Conservation (phyloP, 2,329 filamentous ascomycete species). For the Fusarium sarcochroum region DNA sequence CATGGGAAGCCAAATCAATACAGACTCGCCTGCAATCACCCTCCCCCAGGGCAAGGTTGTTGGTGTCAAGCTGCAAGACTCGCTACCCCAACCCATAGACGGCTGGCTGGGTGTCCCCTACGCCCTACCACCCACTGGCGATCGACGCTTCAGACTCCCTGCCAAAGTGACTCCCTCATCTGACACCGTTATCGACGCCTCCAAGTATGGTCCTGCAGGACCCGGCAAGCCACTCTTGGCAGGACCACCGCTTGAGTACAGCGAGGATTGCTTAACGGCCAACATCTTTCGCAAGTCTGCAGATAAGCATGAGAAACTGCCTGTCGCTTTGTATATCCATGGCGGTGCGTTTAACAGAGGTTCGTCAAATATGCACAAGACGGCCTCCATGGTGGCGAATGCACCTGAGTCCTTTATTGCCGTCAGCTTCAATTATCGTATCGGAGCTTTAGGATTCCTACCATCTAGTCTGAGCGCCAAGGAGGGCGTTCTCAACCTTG, state of each 20-base stretch:
- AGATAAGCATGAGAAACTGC: constrained; percentile 44
- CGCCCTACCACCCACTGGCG: constrained; percentile 60
- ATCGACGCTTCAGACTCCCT: constrained; percentile 61
- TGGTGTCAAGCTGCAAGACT: constrained; percentile 35
- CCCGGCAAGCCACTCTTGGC: constrained; percentile 45
- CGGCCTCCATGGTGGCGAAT: constrained; percentile 73
- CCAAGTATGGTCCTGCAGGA: constrained; percentile 54
- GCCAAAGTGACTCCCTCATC: constrained; percentile 46
- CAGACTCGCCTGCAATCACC: constrained; percentile 26
- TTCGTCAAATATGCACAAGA: constrained; percentile 67
- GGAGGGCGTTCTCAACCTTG: constrained; percentile 68
- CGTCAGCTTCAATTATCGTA: constrained; percentile 65
- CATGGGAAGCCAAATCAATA: constrained; percentile 32
- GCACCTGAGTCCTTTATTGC: constrained; percentile 63
- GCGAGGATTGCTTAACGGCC: constrained; percentile 68
- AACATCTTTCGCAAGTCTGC: constrained; percentile 64
- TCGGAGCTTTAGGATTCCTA: constrained; percentile 74
- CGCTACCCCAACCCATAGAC: constrained; percentile 51
- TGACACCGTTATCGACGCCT: constrained; percentile 51
- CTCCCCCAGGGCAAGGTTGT: constrained; percentile 44
- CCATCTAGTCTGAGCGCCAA: constrained; percentile 64
- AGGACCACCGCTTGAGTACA: constrained; percentile 48
- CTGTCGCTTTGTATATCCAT: constrained; percentile 71
- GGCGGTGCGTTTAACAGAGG: constrained; percentile 63
- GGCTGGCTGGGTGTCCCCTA: constrained; percentile 65